Evolutionary conservation across 108 stramenopile species (phyloP), one percentile per base, ranked within the genome.

Genomic region (Cyclotella baltica): DNA sequence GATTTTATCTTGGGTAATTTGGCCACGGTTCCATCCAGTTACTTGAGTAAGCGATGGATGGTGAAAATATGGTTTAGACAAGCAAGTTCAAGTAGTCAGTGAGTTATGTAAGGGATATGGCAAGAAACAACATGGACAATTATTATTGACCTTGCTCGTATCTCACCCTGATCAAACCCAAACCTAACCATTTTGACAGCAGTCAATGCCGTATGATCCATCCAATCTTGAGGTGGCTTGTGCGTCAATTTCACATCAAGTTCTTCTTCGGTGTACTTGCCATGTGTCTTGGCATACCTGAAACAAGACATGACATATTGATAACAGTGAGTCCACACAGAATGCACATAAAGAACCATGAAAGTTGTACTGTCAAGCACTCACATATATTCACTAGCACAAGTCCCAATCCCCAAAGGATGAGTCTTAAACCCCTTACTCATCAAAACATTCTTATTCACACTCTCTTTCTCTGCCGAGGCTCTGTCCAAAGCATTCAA

Each of bases 171-270:
- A 52, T 93, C 94, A 74, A 95, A 92, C 18, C 79, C 46, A 19
- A 78, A 64, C 22, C 92, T 80, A 1, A 92, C 83, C n/a, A 63
- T 79, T 70, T 90, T 88, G 61, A 89, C 88, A 9, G 91, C 77
- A 35, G 69, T 72, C n/a, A 79, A 78, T 23, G 94, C 92, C 31
- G 81, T 35, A n/a, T 83, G 74, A 68, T 93, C 92, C 2, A 52
- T 15, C 0, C 77, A 53, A 11, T 72, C 80, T 55, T 84, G 48
- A 1, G 94, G 94, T 50, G 52, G 48, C 0, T 67, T 47, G 61
- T 95, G 94, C 22, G 89, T 93, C 46, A 93, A 34, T 59, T 91
- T 70, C 27, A 95, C 80, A 33, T 92, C 70, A 47, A 93, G 82
- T 46, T 93, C 87, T 46, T 90, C 90, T 16, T 63, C 43, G 8